Percentiles rank a stretch among this genome's conserved stretches.
Evolutionary conservation across 305 asterid genomes (phyloP).

Genomic region (Fraxinus latifolia): DNA sequence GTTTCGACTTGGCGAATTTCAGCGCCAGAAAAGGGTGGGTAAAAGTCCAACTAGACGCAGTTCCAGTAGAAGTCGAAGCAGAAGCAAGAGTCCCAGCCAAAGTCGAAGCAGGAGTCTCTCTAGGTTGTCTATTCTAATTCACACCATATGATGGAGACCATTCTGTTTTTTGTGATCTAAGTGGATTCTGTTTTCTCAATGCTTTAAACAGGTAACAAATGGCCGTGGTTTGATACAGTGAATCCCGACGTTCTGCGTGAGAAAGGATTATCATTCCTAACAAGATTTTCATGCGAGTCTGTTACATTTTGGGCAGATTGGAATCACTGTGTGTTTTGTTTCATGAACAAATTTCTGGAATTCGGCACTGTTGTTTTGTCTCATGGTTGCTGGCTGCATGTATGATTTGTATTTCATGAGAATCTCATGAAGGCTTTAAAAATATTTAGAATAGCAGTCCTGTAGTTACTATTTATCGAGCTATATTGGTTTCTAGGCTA

Average conservation of each 20-base stretch:
- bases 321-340: conserved; percentile 6
- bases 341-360: conserved; percentile 13
- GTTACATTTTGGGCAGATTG: neutral
- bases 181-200: neutral
- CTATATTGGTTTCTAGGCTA: neutral
- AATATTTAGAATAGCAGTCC: neutral
- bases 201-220: conserved; percentile 32
- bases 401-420: neutral
- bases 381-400: neutral
- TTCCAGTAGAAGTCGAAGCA: conserved; percentile 42
- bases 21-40: conserved; percentile 55
- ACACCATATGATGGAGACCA: neutral
- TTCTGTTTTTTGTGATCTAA: neutral
- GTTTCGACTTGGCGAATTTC: conserved; percentile 27
- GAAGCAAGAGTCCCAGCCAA: conserved; percentile 50
- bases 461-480: neutral
- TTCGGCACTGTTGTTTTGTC: conserved; percentile 10
- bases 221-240: neutral
- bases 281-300: conserved; percentile 16
- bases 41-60: conserved; percentile 44
- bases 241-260: conserved; percentile 1
- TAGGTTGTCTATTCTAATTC: conserved; percentile 32
- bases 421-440: neutral
- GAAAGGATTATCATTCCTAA: neutral
- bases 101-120: conserved; percentile 60